phyloP scores from a whole-genome alignment of 176 grass and related monocot species.

The Tillandsia fasciculata region DNA sequence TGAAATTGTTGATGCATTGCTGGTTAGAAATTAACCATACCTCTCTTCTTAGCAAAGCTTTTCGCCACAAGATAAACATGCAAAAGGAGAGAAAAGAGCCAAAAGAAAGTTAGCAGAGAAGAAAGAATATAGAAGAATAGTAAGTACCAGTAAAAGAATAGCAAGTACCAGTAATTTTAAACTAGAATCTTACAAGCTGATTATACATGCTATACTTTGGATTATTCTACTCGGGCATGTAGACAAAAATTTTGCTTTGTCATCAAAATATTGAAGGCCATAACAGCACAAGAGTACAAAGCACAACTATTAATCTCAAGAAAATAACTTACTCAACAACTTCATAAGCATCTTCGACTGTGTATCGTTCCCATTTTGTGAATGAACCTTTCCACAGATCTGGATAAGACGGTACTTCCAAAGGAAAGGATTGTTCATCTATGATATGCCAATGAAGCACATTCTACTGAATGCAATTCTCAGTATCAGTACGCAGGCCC shows the following conservation, averaged over 20 bases:
- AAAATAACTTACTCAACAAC: constrained; percentile 62
- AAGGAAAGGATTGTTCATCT: constrained; percentile 84
- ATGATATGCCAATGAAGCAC: constrained; percentile 99
- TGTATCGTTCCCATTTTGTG: constrained; percentile 69
- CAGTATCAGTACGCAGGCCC: constrained; percentile 38
- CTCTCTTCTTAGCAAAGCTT: constrained; percentile 93
- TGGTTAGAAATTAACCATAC: constrained; percentile 27
- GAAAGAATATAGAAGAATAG: constrained; percentile 13
- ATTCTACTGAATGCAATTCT: constrained; percentile 77
- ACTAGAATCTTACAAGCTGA: neutral
- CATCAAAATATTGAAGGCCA: neutral
- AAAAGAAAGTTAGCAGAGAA: constrained; percentile 5
- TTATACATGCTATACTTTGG: neutral
- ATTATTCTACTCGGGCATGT: no score
- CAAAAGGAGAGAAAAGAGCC: constrained; percentile 15
- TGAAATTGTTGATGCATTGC: neutral
- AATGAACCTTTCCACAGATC: constrained; percentile 89
- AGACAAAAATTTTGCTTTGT: no score
- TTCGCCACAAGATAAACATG: constrained; percentile 23
- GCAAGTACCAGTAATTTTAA: neutral
- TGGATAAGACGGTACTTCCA: constrained; percentile 84
- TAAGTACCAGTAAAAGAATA: neutral
- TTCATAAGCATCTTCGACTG: constrained; percentile 73
- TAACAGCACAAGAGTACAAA: neutral
- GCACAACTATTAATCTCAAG: neutral